Percentiles rank a stretch among this genome's conserved stretches.
Evolutionary conservation across 768 basidiomycete genomes (phyloP).

Genomic region (Kockovaella imperatae): DNA sequence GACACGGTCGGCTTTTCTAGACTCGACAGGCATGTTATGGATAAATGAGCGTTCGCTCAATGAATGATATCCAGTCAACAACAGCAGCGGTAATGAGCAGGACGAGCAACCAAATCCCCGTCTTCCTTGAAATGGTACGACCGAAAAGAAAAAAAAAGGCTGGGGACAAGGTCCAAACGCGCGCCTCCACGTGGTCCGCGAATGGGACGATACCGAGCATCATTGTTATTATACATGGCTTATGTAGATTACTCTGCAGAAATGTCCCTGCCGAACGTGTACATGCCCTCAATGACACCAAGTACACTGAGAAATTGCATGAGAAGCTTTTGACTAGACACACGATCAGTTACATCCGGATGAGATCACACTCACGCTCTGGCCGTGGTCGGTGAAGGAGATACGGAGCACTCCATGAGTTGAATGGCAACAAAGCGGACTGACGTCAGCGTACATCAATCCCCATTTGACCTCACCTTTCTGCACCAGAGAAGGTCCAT

Average conservation of each 20-base stretch:
- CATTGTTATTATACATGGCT: too few relatives aligned
- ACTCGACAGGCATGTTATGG: constrained; percentile 22
- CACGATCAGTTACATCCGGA: constrained; percentile 2
- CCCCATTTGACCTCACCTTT: constrained; percentile 19
- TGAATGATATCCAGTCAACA: too few relatives aligned
- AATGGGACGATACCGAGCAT: too few relatives aligned
- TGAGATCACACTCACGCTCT: constrained; percentile 25
- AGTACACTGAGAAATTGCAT: constrained; percentile 35
- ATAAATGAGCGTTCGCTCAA: too few relatives aligned
- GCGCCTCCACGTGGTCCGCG: too few relatives aligned
- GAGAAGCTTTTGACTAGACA: constrained; percentile 23
- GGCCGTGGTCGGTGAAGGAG: constrained; percentile 11
- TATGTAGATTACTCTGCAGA: constrained; percentile 19
- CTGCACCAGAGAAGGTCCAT: constrained; percentile 40
- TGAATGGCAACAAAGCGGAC: constrained; percentile 38
- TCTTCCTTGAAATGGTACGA: too few relatives aligned
- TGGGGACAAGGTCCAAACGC: too few relatives aligned
- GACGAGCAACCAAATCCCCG: too few relatives aligned
- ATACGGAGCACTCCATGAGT: constrained; percentile 27
- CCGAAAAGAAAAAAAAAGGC: too few relatives aligned
- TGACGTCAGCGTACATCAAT: constrained; percentile 1
- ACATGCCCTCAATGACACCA: constrained; percentile 38
- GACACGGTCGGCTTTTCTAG: constrained; percentile 21
- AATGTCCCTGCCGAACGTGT: constrained; percentile 34
- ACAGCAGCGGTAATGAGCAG: too few relatives aligned